These are phyloP conservation scores for Erythrophleum ivorense DNA, from an alignment of 331 rosid genomes.

Conservation along the genomic window DNA sequence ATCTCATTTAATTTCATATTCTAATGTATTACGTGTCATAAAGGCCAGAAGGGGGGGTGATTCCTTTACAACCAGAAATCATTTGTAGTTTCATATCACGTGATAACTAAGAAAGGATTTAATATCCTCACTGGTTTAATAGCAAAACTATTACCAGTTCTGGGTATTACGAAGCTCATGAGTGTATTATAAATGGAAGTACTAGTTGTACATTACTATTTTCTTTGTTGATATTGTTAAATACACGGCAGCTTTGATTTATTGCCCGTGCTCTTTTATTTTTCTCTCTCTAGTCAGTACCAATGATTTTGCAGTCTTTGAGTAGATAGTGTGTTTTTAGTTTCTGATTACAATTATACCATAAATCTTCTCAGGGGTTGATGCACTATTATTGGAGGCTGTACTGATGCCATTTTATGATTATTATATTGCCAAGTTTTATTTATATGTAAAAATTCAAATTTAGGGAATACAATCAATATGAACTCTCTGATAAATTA, in stretches of 20 bases:
- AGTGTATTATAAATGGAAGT: constrained; percentile 6
- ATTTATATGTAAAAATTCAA: not conserved
- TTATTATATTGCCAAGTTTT: not conserved
- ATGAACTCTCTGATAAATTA: not conserved
- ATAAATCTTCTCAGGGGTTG: not conserved
- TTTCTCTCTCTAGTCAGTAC: not conserved
- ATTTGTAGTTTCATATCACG: not conserved
- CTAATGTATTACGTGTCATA: constrained; percentile 9
- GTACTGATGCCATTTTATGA: not conserved
- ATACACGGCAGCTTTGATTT: not conserved
- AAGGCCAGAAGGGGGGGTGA: not conserved
- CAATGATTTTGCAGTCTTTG: not conserved
- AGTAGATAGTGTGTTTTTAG: constrained; percentile 13
- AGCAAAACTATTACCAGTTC: not conserved
- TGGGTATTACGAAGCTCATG: not conserved
- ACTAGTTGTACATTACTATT: not conserved
- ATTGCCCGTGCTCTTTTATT: not conserved
- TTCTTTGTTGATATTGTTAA: not conserved
- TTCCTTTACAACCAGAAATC: constrained; percentile 17
- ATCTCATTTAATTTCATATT: constrained; percentile 24
- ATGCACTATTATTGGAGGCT: not conserved
- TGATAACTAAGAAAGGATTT: not conserved
- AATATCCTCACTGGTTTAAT: constrained; percentile 7
- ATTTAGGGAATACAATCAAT: not conserved
- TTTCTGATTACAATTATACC: constrained; percentile 15